These are phyloP conservation scores for Stagonosporopsis vannaccii DNA, from an alignment of 2,329 filamentous ascomycete genomes.

Conservation along the genomic window DNA sequence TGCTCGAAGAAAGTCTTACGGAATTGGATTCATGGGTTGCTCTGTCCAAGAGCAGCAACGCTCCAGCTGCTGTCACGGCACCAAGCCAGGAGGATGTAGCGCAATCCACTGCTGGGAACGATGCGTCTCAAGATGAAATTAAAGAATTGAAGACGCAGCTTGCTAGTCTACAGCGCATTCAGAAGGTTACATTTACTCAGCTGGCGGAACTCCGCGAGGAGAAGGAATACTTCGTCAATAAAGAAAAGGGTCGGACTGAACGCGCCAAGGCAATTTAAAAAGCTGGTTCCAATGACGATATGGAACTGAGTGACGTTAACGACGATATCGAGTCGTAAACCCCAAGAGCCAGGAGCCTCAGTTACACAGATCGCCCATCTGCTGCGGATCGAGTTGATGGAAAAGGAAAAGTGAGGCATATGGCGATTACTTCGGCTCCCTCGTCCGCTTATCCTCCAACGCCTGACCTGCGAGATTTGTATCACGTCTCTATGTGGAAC, in stretches of 20 bases:
- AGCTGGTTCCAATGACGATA: conserved; percentile 32
- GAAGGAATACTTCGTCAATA: conserved; percentile 44
- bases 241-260: conserved; percentile 40
- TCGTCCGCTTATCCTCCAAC: conserved; percentile 8
- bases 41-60: conserved; percentile 24
- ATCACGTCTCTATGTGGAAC: conserved; percentile 12
- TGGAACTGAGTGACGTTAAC: conserved; percentile 40
- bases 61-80: conserved; percentile 39
- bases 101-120: conserved; percentile 4
- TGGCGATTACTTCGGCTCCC: conserved; percentile 6
- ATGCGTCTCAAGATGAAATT: conserved; percentile 38
- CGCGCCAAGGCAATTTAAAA: conserved; percentile 33
- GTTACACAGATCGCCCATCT: conserved; percentile 5
- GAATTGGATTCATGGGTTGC: conserved; percentile 43
- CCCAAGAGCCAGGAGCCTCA: neutral
- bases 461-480: conserved; percentile 19
- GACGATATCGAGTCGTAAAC: conserved; percentile 12
- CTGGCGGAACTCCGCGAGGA: conserved; percentile 54
- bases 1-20: conserved; percentile 49
- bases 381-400: conserved; percentile 3
- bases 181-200: conserved; percentile 55
- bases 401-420: conserved; percentile 19
- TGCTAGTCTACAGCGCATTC: conserved; percentile 54
- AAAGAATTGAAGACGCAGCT: conserved; percentile 50
- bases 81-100: conserved; percentile 18